phyloP scores from a whole-genome alignment of 345 rosid genomes.

The Gossypium rotundifolium region DNA sequence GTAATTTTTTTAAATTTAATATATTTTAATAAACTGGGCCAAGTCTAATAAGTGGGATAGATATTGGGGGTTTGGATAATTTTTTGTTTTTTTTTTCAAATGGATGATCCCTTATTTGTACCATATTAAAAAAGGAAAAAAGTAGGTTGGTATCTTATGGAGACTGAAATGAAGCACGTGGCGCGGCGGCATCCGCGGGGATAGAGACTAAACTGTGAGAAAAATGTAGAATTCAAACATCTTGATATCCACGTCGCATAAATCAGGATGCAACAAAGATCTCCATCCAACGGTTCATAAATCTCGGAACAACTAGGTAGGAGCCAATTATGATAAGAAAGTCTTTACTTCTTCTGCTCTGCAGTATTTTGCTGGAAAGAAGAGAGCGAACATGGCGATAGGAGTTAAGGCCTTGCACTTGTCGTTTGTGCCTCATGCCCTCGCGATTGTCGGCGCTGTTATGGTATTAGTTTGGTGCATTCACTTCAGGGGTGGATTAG shows the following conservation, averaged over 20 bases:
- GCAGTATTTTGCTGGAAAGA: not conserved
- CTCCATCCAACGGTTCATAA: not conserved
- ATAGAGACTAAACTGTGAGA: not conserved
- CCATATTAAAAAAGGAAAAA: too few species aligned
- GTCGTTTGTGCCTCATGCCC: conserved; percentile 54
- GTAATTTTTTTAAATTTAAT: too few species aligned
- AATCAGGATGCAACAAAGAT: not conserved
- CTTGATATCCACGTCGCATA: not conserved
- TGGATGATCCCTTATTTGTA: too few species aligned
- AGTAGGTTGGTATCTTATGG: not conserved
- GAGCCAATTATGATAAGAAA: too few species aligned
- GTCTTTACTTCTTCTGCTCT: too few species aligned
- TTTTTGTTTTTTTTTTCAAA: too few species aligned
- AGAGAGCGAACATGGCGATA: conserved; percentile 38
- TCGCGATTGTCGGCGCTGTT: conserved; percentile 48
- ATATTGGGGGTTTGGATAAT: too few species aligned
- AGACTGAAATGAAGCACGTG: not conserved
- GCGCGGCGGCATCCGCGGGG: not conserved
- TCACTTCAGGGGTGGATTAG: conserved; percentile 67
- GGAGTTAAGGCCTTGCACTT: conserved; percentile 46
- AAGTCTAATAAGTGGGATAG: too few species aligned
- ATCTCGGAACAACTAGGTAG: not conserved
- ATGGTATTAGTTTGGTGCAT: conserved; percentile 82
- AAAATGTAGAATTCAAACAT: not conserved
- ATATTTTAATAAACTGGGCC: too few species aligned